These are phyloP conservation scores for Trametes elegans DNA, from an alignment of 768 basidiomycete genomes.

Conservation along the genomic window DNA sequence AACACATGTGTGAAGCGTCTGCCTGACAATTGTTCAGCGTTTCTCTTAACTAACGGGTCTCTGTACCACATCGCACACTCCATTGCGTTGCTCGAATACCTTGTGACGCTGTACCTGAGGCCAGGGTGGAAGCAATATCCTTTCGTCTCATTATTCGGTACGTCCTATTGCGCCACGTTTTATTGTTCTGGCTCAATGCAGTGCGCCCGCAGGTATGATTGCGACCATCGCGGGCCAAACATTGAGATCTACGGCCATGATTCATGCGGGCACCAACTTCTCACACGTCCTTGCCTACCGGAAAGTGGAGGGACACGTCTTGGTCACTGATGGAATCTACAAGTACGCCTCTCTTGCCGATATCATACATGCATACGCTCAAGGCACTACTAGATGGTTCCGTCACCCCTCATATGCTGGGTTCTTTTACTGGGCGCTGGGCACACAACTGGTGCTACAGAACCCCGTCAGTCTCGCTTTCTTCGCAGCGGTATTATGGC, in stretches of 20 bases:
- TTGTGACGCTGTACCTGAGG: constrained; percentile 63
- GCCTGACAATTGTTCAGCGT: constrained; percentile 52
- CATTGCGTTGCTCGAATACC: constrained; percentile 76
- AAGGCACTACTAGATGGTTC: constrained; percentile 53
- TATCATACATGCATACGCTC: constrained; percentile 1
- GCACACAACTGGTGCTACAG: constrained; percentile 88
- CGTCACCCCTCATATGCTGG: constrained; percentile 97
- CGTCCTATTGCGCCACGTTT: constrained; percentile 20
- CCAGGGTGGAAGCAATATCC: constrained; percentile 60
- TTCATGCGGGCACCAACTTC: constrained; percentile 91
- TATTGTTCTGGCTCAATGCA: not conserved
- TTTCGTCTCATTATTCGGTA: constrained; percentile 62
- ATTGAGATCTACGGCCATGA: constrained; percentile 91
- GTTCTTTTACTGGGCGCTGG: constrained; percentile 97
- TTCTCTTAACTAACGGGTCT: constrained; percentile 85
- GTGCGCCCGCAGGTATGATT: constrained; percentile 55
- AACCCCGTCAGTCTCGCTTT: constrained; percentile 73
- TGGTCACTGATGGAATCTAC: constrained; percentile 91
- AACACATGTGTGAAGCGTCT: not conserved
- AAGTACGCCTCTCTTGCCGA: constrained; percentile 48
- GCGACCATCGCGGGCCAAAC: constrained; percentile 70
- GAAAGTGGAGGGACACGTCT: constrained; percentile 68
- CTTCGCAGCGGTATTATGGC: constrained; percentile 71
- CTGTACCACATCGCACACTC: constrained; percentile 85
- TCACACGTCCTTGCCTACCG: constrained; percentile 81